phyloP scores from a whole-genome alignment of 2,329 filamentous ascomycete species.

The Beauveria brongniartii region DNA sequence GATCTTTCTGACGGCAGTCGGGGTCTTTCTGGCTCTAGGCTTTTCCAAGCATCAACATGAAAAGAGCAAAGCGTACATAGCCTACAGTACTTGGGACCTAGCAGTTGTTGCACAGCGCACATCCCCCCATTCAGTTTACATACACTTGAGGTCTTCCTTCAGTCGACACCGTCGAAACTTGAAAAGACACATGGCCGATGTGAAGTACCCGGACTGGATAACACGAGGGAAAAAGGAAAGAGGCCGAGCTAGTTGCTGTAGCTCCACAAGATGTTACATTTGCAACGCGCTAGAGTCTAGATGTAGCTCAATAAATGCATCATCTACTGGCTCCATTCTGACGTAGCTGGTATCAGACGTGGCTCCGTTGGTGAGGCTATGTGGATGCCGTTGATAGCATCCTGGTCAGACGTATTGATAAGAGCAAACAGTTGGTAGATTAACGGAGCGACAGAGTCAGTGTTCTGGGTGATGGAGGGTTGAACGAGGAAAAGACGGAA shows the following conservation, averaged over 20 bases:
- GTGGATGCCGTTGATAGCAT: conserved; percentile 11
- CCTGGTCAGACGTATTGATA: conserved; percentile 7
- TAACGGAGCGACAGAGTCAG: not conserved
- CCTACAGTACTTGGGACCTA: not conserved
- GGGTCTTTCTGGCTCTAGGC: not conserved
- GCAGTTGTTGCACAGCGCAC: not conserved
- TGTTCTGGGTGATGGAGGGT: not conserved
- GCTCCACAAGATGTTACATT: conserved; percentile 3
- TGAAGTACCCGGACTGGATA: not conserved
- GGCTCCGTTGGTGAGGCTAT: conserved; percentile 8
- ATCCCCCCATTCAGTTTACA: not conserved
- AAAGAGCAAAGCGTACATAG: not conserved
- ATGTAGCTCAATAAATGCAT: not conserved
- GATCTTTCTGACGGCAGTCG: not conserved
- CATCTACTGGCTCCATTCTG: conserved; percentile 3
- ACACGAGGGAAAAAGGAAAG: not conserved
- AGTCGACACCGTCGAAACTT: not conserved
- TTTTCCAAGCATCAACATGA: not conserved
- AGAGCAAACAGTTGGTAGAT: not conserved
- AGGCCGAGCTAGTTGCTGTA: not conserved
- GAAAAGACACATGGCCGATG: not conserved
- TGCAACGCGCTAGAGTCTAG: not conserved
- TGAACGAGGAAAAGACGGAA: conserved; percentile 7
- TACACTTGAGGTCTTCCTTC: not conserved
- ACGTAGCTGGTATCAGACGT: conserved; percentile 3